Conservation (phyloP, 768 basidiomycete genomes). For the Termitomyces sp. region DNA sequence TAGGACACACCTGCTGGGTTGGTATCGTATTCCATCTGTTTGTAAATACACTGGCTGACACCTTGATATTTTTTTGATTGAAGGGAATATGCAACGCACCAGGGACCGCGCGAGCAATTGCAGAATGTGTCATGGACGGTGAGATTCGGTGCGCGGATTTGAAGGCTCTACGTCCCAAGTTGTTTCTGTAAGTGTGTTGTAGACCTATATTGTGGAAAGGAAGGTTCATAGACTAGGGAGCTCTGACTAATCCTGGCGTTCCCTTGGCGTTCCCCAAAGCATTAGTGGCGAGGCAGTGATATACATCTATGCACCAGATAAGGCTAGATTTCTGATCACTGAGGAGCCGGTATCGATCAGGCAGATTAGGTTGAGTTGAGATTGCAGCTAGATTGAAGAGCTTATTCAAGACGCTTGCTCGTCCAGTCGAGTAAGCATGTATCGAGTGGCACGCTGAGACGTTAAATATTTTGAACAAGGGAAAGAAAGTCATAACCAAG, state of each 20-base stretch:
- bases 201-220: not conserved
- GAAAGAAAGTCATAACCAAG: not conserved
- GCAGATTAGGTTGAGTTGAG: too few species aligned
- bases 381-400: not conserved
- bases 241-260: not conserved
- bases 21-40: slow-evolving; percentile 22
- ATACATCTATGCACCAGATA: not conserved
- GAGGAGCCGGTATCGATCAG: not conserved
- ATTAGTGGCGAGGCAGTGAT: not conserved
- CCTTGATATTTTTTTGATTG: slow-evolving; percentile 5
- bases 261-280: not conserved
- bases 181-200: slow-evolving; percentile 26
- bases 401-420: not conserved
- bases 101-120: slow-evolving; percentile 73
- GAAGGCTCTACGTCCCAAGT: slow-evolving; percentile 42
- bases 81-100: slow-evolving; percentile 83
- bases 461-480: not conserved
- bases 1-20: slow-evolving; percentile 83
- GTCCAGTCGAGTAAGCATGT: not conserved
- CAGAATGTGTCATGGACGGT: slow-evolving; percentile 71
- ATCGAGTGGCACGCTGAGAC: not conserved
- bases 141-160: slow-evolving; percentile 56
- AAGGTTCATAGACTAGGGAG: not conserved
- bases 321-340: not conserved
- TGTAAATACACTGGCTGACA: not conserved